These are phyloP conservation scores for Colletotrichum cordylinicola DNA, from an alignment of 2,329 filamentous ascomycete species.

Conservation along the genomic window DNA sequence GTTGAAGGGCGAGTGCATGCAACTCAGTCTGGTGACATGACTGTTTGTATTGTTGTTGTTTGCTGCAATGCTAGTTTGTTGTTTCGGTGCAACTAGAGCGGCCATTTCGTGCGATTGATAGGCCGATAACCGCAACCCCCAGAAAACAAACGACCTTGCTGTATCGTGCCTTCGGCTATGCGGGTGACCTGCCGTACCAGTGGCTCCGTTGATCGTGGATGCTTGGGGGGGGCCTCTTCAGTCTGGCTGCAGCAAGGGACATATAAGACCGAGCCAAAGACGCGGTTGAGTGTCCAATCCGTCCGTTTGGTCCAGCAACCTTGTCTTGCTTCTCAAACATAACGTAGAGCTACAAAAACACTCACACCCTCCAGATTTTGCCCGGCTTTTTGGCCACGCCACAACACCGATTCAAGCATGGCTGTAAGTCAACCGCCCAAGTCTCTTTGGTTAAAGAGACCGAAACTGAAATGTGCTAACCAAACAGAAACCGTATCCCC, in stretches of 20 bases:
- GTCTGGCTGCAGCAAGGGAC: background rate
- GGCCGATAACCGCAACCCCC: slow-evolving; percentile 7
- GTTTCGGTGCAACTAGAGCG: slow-evolving; percentile 3
- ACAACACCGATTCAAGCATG: background rate
- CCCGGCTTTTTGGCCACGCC: background rate
- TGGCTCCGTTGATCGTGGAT: background rate
- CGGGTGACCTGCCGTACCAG: slow-evolving; percentile 3
- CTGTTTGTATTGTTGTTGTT: background rate
- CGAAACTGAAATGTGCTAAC: background rate
- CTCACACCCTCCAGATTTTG: background rate
- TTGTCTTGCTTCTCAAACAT: background rate
- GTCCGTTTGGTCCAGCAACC: background rate
- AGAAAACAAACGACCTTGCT: background rate
- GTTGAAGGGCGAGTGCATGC: background rate
- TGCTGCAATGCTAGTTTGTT: background rate
- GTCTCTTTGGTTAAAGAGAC: background rate
- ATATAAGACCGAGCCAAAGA: background rate
- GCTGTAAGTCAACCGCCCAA: background rate
- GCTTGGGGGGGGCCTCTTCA: background rate
- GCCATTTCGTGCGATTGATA: slow-evolving; percentile 13
- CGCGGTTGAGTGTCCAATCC: background rate
- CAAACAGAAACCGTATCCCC: slow-evolving; percentile 56
- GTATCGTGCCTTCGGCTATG: slow-evolving; percentile 4
- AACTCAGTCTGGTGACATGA: background rate
- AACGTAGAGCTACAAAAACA: background rate